Percentiles rank a stretch among this genome's conserved stretches.
Conservation (phyloP, 139 green algal species). For the Chlorella ohadii region DNA sequence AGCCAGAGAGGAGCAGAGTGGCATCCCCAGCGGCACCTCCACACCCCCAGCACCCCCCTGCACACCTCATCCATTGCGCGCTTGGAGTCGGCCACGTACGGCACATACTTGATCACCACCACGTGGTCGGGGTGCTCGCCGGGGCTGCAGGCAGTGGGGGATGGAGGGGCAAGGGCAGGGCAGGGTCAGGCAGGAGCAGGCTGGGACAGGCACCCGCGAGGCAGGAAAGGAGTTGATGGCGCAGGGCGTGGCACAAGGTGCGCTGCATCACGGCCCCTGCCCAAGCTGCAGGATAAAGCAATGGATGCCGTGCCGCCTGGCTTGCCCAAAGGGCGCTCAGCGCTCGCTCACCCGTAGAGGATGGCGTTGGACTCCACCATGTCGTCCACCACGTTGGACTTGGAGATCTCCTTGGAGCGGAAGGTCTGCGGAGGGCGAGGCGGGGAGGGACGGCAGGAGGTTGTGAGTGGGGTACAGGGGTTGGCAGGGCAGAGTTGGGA, state of each 20-base stretch:
- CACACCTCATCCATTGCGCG: constrained; percentile 95
- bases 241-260: too few relatives aligned
- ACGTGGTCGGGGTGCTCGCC: constrained; percentile 98
- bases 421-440: constrained; percentile 69
- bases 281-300: too few relatives aligned
- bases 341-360: constrained; percentile 76
- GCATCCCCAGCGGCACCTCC: too few relatives aligned
- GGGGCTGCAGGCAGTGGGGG: constrained; percentile 18
- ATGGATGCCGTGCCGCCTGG: too few relatives aligned
- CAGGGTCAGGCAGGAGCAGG: background rate
- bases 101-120: constrained; percentile 99
- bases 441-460: too few relatives aligned
- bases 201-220: background rate
- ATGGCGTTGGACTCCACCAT: constrained; percentile 97
- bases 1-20: too few relatives aligned
- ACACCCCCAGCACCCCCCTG: too few relatives aligned
- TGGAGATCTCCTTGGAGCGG: constrained; percentile 96
- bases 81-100: constrained; percentile 98
- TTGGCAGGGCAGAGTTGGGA: too few relatives aligned
- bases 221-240: too few relatives aligned
- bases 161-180: background rate
- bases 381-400: constrained; percentile 99
- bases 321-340: too few relatives aligned
- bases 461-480: too few relatives aligned
- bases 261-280: too few relatives aligned